These are phyloP conservation scores for Prunus davidiana DNA, from an alignment of 306 rosid species.

Conservation along the genomic window DNA sequence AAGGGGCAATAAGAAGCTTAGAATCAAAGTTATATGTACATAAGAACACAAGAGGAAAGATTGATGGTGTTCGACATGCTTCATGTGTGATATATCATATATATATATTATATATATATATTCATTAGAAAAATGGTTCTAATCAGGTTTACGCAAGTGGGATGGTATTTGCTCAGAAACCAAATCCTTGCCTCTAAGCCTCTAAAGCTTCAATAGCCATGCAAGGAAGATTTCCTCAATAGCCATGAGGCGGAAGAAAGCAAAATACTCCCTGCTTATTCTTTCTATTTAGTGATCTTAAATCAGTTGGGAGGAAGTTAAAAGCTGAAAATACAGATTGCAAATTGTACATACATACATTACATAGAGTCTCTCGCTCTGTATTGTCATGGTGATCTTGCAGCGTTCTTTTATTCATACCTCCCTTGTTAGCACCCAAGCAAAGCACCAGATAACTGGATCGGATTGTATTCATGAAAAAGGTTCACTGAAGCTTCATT, in stretches of 20 bases:
- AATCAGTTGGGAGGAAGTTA: background rate
- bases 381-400: conserved; percentile 19
- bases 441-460: background rate
- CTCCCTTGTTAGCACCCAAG: background rate
- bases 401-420: conserved; percentile 14
- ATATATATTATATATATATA: background rate
- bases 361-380: background rate
- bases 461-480: conserved; percentile 1
- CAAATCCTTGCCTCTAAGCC: conserved; percentile 9
- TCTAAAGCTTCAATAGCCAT: background rate
- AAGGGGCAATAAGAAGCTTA: conserved; percentile 20
- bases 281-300: background rate
- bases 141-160: background rate
- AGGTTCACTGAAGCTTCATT: conserved; percentile 10
- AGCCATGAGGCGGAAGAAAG: conserved; percentile 30
- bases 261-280: conserved; percentile 23
- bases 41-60: background rate
- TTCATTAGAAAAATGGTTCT: too few relatives aligned
- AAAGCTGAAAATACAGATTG: background rate
- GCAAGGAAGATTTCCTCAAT: conserved; percentile 18
- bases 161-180: conserved; percentile 10
- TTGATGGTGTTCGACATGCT: background rate
- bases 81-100: background rate
- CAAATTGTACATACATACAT: background rate
- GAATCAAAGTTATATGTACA: conserved; percentile 28